Base-by-base conservation (phyloP, 148 eudicot genomes). In the Rhododendron vialii region DNA sequence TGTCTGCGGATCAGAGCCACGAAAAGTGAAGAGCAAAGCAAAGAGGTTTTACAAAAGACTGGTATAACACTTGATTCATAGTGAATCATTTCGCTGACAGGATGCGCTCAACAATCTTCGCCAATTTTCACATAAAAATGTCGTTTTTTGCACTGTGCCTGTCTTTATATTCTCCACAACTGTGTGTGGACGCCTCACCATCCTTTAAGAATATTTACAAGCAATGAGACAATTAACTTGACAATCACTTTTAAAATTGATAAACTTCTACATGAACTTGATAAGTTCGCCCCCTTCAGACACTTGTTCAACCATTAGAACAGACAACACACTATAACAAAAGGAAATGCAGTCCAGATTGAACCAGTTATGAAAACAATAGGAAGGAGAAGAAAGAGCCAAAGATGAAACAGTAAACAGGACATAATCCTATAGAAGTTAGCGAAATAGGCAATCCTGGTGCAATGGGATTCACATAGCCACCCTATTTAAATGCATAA, bases 401-500 rank as follows among this genome's bases (percentile, higher is more conserved):
- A 47, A 11, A 47, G 59, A 79, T 78, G 82, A 47, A 5, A 79
- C 59, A 47, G 59, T 48, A 79, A 47, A n/a, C 36, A 47, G 35
- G 59, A 79, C 11, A 47, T 47, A 48, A 47, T 28, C 18, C 80
- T 24, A 8, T n/a, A 47, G 20, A 7, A 79, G 59, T 26, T 14
- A 47, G 8, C 33, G 1, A 48, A 79, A 47, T 26, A 79, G 22
- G 22, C 50, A 47, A 47, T 79, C 57, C 82, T 48, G 57, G 82
- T 48, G 82, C 36, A 79, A 26, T n/a, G 35, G 82, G 82, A 26
- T 47, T 11, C 9, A 4, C 82, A 1, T 48, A 48, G 57, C 59
- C 36, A 26, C 59, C 82, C 35, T n/a, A 82, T 50, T 30, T 84
- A 20, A 88, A 45, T 78, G 22, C 65, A 65, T 20, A 83, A 33